phyloP scores from a whole-genome alignment of 305 asterid genomes.

The Fraxinus xanthoxyloides region DNA sequence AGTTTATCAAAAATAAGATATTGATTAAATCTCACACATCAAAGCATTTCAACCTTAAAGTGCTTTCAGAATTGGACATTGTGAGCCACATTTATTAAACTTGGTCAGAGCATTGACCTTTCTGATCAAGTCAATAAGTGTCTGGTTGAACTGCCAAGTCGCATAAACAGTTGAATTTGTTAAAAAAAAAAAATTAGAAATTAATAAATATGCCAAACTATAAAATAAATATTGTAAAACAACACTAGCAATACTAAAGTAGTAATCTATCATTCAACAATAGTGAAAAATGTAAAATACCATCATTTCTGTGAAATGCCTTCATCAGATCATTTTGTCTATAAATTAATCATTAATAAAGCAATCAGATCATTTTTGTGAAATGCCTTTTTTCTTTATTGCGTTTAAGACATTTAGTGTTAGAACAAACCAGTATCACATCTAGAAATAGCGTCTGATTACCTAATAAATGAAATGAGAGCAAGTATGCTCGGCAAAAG shows the following conservation, averaged over 20 bases:
- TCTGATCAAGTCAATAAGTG: neutral
- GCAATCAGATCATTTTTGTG: neutral
- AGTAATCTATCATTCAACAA: neutral
- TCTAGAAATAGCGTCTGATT: neutral
- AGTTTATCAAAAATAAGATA: neutral
- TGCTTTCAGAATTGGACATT: neutral
- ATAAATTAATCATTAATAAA: neutral
- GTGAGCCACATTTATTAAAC: neutral
- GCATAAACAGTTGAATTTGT: neutral
- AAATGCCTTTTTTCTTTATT: neutral
- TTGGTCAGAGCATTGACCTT: neutral
- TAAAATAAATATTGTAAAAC: neutral
- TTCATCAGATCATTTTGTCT: neutral
- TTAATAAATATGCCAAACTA: neutral
- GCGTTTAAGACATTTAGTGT: neutral
- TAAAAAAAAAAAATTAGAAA: neutral
- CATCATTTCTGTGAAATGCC: neutral
- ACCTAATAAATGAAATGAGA: neutral
- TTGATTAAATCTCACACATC: neutral
- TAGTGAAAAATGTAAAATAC: neutral
- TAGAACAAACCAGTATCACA: neutral
- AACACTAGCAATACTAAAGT: neutral
- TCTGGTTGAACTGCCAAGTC: neutral
- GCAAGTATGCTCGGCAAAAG: neutral
- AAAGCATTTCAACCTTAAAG: neutral